Conservation (phyloP, 1,139 yeast genomes). For the Lodderomyces pseudojiufengensis region DNA sequence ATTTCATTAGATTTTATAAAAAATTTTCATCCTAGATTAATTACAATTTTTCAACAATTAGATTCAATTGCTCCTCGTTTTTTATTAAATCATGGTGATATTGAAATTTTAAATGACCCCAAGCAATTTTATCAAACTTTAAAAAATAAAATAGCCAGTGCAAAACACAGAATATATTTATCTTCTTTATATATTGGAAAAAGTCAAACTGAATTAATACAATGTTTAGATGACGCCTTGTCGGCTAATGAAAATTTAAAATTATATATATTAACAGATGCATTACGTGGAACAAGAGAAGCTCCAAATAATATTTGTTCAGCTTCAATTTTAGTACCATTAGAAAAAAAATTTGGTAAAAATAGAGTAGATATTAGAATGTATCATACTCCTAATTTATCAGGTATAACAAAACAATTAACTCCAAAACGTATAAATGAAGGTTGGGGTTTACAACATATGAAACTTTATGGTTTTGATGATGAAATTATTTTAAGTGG, state of each 20-base stretch:
- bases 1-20: conserved; percentile 16
- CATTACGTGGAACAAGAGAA: conserved; percentile 89
- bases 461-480: conserved; percentile 95
- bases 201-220: conserved; percentile 67
- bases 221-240: conserved; percentile 59
- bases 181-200: conserved; percentile 88
- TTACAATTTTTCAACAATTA: conserved; percentile 51
- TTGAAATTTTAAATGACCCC: conserved; percentile 66
- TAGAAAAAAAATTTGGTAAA: conserved; percentile 63
- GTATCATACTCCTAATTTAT: conserved; percentile 86
- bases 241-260: conserved; percentile 53
- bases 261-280: conserved; percentile 78
- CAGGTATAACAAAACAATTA: conserved; percentile 59
- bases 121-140: conserved; percentile 62
- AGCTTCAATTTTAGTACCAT: conserved; percentile 67
- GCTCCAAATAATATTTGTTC: conserved; percentile 69
- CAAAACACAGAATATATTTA: conserved; percentile 65
- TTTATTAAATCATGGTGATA: conserved; percentile 53
- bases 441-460: conserved; percentile 92
- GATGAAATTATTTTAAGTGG: conserved; percentile 86
- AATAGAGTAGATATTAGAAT: conserved; percentile 75
- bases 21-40: conserved; percentile 47
- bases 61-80: conserved; percentile 73
- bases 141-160: conserved; percentile 49
- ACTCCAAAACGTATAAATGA: conserved; percentile 87